These are phyloP conservation scores for Eucalyptus sideroxylon DNA, from an alignment of 345 rosid species.

Conservation along the genomic window DNA sequence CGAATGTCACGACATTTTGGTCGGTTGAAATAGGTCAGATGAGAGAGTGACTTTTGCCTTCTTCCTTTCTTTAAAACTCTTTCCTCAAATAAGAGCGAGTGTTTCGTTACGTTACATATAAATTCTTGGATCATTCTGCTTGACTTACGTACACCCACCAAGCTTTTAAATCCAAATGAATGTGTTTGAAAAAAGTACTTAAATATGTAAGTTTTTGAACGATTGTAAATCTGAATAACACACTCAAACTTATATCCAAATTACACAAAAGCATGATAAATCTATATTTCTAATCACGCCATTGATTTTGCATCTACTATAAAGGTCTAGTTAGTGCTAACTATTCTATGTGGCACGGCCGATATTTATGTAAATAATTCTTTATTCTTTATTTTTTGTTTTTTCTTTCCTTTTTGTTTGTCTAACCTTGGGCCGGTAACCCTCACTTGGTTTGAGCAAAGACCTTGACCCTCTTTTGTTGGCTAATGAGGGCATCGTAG, in stretches of 20 bases:
- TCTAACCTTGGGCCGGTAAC: fast-evolving
- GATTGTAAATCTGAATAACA: fast-evolving
- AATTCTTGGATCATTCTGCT: background rate
- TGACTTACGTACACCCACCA: background rate
- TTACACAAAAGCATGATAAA: no score
- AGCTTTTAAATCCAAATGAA: background rate
- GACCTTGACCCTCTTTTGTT: no score
- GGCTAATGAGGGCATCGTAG: no score
- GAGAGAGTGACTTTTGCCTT: background rate
- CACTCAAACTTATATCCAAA: background rate
- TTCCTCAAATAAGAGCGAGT: background rate
- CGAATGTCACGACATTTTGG: background rate
- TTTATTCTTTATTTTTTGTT: no score
- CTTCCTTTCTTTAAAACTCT: background rate
- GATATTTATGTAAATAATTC: fast-evolving
- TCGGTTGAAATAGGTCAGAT: fast-evolving
- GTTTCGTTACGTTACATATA: background rate
- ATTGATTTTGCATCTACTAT: fast-evolving
- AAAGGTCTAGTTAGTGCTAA: background rate
- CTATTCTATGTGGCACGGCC: fast-evolving
- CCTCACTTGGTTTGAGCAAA: fast-evolving
- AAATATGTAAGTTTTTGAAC: background rate
- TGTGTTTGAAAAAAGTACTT: background rate
- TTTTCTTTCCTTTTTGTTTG: no score
- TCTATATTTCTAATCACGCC: background rate